Evolutionary conservation across 345 rosid genomes (phyloP).

Genomic region (Rubroshorea leprosula): DNA sequence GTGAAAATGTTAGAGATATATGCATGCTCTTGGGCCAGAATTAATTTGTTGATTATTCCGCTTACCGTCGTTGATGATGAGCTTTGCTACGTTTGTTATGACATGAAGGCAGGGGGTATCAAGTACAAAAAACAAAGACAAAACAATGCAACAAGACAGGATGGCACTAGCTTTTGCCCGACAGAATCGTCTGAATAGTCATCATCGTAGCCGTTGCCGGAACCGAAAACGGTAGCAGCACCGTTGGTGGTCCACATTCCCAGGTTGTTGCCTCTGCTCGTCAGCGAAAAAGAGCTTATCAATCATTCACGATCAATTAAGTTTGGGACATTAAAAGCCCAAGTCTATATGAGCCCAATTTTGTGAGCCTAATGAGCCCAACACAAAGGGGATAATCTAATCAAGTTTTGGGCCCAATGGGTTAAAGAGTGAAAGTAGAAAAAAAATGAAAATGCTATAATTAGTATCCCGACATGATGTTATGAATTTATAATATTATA

Average conservation of each 20-base stretch:
- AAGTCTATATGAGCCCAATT: not conserved
- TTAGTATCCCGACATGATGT: too few species aligned
- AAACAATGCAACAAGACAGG: conserved; percentile 21
- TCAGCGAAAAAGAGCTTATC: conserved; percentile 5
- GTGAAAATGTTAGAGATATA: too few species aligned
- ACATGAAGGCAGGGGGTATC: conserved; percentile 20
- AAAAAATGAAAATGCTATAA: too few species aligned
- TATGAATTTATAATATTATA: too few species aligned
- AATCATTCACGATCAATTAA: not conserved
- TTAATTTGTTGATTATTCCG: too few species aligned
- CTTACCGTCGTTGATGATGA: too few species aligned
- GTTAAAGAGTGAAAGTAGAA: conserved; percentile 17
- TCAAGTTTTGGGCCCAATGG: not conserved
- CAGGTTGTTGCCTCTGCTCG: conserved; percentile 64
- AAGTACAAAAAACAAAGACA: conserved; percentile 31
- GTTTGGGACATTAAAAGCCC: too few species aligned
- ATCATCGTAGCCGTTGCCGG: conserved; percentile 20
- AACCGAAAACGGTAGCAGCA: conserved; percentile 19
- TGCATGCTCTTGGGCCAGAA: too few species aligned
- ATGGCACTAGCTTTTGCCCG: conserved; percentile 32
- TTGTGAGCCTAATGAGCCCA: not conserved
- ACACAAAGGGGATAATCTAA: too few species aligned
- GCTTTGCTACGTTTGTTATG: conserved; percentile 25
- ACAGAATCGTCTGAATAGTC: conserved; percentile 32
- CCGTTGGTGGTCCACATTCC: conserved; percentile 73